phyloP scores from a whole-genome alignment of 2,329 filamentous ascomycete genomes.

The Aspergillus caelatus region DNA sequence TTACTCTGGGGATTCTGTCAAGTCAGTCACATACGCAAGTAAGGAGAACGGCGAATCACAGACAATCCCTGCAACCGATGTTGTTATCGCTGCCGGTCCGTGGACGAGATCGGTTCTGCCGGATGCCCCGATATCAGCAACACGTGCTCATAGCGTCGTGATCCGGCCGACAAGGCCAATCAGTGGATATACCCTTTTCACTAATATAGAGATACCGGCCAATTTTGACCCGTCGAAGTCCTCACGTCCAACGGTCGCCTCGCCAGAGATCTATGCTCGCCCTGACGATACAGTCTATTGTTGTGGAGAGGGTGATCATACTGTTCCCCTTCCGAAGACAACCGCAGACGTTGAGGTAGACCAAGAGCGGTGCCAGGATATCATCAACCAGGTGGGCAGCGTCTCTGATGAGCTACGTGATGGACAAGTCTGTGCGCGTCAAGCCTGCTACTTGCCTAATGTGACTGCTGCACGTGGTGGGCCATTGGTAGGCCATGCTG shows the following conservation, averaged over 20 bases:
- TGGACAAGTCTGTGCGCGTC: slow-evolving; percentile 70
- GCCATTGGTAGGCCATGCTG: slow-evolving; percentile 77
- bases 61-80: slow-evolving; percentile 60
- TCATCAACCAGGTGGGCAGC: slow-evolving; percentile 72
- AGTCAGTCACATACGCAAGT: slow-evolving; percentile 65
- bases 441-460: slow-evolving; percentile 92
- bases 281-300: slow-evolving; percentile 90
- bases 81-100: slow-evolving; percentile 64
- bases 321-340: slow-evolving; percentile 73
- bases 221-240: slow-evolving; percentile 57
- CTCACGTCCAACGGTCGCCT: slow-evolving; percentile 64
- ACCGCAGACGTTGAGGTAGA: slow-evolving; percentile 78
- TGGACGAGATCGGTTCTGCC: slow-evolving; percentile 61
- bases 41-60: slow-evolving; percentile 53
- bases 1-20: slow-evolving; percentile 55
- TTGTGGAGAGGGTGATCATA: slow-evolving; percentile 83
- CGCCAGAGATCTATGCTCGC: slow-evolving; percentile 91
- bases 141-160: slow-evolving; percentile 66
- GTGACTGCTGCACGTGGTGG: slow-evolving; percentile 62
- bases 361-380: slow-evolving; percentile 76
- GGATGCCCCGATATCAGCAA: slow-evolving; percentile 58
- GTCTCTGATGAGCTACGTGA: slow-evolving; percentile 63
- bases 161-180: slow-evolving; percentile 59
- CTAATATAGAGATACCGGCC: slow-evolving; percentile 73
- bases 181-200: slow-evolving; percentile 65